phyloP scores from a whole-genome alignment of 805 yeast species.

The Candida suzukii region DNA sequence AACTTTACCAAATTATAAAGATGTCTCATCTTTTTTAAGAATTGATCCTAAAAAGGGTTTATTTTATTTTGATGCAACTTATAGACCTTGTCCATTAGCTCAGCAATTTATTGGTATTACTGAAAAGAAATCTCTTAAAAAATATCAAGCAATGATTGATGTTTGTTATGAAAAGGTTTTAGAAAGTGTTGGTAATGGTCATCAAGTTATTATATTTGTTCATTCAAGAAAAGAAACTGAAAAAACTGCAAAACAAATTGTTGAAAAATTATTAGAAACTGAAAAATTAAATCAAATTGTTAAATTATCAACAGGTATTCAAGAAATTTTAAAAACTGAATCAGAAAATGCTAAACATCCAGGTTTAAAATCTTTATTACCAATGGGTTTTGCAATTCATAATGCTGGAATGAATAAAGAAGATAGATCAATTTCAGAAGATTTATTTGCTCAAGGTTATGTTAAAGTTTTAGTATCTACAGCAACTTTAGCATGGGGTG shows the following conservation, averaged over 20 bases:
- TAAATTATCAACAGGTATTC: constrained; percentile 47
- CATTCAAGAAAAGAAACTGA: constrained; percentile 91
- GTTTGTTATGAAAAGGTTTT: constrained; percentile 78
- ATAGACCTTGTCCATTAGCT: constrained; percentile 86
- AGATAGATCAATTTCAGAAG: constrained; percentile 77
- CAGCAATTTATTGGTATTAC: constrained; percentile 87
- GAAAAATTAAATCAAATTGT: constrained; percentile 37
- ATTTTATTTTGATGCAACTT: constrained; percentile 77
- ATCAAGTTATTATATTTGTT: constrained; percentile 84
- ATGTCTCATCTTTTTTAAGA: constrained; percentile 75
- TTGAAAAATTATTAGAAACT: constrained; percentile 52
- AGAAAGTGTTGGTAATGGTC: constrained; percentile 54
- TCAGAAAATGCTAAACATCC: constrained; percentile 46
- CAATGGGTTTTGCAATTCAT: constrained; percentile 78
- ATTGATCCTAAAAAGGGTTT: constrained; percentile 56
- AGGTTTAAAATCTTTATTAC: constrained; percentile 51
- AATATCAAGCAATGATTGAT: constrained; percentile 77
- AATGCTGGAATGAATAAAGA: constrained; percentile 79
- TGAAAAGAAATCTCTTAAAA: constrained; percentile 73
- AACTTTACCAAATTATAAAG: constrained; percentile 81
- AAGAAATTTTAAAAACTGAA: constrained; percentile 59
- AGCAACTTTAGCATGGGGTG: constrained; percentile 97
- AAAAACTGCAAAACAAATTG: constrained; percentile 71
- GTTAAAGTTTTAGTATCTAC: constrained; percentile 82
- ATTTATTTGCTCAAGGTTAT: constrained; percentile 81